These are phyloP conservation scores for Ustilago curta DNA, from an alignment of 1,284 basidiomycete genomes.

Conservation along the genomic window DNA sequence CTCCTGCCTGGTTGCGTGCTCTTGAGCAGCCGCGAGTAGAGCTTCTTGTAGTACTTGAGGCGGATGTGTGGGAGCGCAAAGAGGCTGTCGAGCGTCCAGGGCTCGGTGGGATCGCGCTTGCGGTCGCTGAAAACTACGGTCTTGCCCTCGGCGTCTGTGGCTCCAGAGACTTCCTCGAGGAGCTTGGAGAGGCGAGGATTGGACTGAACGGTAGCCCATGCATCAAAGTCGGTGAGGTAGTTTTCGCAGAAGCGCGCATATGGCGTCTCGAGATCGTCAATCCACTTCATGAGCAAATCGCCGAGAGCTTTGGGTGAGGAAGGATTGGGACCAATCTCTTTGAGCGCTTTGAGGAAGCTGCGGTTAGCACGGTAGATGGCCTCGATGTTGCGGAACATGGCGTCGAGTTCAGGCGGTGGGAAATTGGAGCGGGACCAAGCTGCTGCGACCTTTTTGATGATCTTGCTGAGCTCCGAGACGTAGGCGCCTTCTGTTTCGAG, in stretches of 20 bases:
- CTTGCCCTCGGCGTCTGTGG: conserved; percentile 50
- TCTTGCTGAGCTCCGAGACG: conserved; percentile 87
- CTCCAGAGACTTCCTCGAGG: conserved; percentile 77
- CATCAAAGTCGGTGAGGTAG: conserved; percentile 83
- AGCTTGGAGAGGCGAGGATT: conserved; percentile 80
- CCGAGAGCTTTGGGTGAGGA: conserved; percentile 94
- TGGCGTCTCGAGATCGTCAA: conserved; percentile 77
- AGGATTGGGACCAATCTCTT: conserved; percentile 91
- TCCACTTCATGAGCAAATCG: conserved; percentile 97
- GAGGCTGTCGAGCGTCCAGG: conserved; percentile 87
- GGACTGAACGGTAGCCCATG: conserved; percentile 80
- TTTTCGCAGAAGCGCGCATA: conserved; percentile 84
- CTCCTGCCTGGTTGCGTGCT: conserved; percentile 87
- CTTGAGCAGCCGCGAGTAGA: conserved; percentile 87
- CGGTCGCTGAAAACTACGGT: conserved; percentile 51
- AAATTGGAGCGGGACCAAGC: conserved; percentile 96
- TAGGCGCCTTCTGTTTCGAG: conserved; percentile 93
- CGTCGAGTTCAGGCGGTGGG: conserved; percentile 89
- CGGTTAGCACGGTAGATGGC: conserved; percentile 91
- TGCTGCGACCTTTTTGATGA: conserved; percentile 95
- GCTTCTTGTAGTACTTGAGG: conserved; percentile 90
- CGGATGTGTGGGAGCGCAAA: conserved; percentile 87
- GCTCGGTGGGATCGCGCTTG: conserved; percentile 49
- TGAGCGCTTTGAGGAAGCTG: conserved; percentile 78
- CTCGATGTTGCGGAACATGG: conserved; percentile 94